These are phyloP conservation scores for Coccomyxa sp. DNA, from an alignment of 139 green algal genomes.

Conservation along the genomic window DNA sequence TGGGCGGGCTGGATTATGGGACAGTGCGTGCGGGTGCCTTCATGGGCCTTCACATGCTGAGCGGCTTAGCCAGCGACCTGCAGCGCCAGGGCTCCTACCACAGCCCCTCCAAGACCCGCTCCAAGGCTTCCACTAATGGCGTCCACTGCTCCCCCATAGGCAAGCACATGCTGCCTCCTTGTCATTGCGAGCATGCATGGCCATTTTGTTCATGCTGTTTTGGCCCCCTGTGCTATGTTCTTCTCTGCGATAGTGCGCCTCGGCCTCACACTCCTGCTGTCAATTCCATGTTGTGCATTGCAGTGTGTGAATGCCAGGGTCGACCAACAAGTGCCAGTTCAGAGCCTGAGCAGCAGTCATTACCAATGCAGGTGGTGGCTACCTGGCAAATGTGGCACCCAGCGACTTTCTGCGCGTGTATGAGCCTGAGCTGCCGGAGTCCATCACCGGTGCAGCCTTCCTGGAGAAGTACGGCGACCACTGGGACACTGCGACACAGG, in stretches of 20 bases:
- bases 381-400: slow-evolving; percentile 59
- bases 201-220: too few species aligned
- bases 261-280: background rate
- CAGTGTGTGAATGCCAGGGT: too few species aligned
- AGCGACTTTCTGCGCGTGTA: slow-evolving; percentile 45
- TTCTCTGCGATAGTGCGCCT: background rate
- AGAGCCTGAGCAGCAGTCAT: background rate
- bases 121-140: background rate
- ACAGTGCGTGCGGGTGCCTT: slow-evolving; percentile 81
- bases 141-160: background rate
- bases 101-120: background rate
- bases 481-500: slow-evolving; percentile 63
- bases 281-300: background rate
- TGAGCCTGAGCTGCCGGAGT: slow-evolving; percentile 52
- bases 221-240: too few species aligned
- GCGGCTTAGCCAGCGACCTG: slow-evolving; percentile 1
- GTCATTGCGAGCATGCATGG: too few species aligned
- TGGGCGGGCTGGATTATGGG: slow-evolving; percentile 81
- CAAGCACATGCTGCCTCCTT: background rate
- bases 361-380: slow-evolving; percentile 29
- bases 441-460: slow-evolving; percentile 66
- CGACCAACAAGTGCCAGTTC: too few species aligned
- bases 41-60: slow-evolving; percentile 74
- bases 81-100: background rate
- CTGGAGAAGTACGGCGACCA: slow-evolving; percentile 55